These are phyloP conservation scores for Fagopyrum homotropicum DNA, from an alignment of 148 eudicot species.

Conservation along the genomic window DNA sequence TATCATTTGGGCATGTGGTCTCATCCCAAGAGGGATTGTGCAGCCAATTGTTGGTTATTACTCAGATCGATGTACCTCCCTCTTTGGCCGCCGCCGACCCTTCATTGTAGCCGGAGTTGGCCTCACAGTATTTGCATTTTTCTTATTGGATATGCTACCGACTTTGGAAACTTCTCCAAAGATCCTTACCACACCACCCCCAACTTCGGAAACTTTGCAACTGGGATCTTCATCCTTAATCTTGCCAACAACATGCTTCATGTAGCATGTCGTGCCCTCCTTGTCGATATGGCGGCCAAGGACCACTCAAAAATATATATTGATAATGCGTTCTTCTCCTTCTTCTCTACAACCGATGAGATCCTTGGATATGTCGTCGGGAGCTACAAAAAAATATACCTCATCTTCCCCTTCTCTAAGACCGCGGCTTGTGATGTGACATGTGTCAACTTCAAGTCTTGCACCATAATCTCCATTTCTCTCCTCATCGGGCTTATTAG, in stretches of 20 bases:
- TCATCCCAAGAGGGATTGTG: slow-evolving; percentile 40
- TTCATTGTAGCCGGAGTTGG: slow-evolving; percentile 34
- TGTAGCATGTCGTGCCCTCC: slow-evolving; percentile 39
- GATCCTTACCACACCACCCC: slow-evolving; percentile 16
- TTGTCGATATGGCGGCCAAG: slow-evolving; percentile 34
- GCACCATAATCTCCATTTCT: slow-evolving; percentile 37
- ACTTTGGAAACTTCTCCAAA: slow-evolving; percentile 13
- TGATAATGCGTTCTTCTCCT: slow-evolving; percentile 33
- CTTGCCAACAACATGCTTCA: slow-evolving; percentile 46
- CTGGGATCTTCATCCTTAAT: slow-evolving; percentile 45
- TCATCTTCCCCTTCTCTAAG: slow-evolving; percentile 32
- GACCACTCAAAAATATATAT: slow-evolving; percentile 26
- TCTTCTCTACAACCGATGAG: slow-evolving; percentile 44
- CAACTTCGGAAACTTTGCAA: slow-evolving; percentile 35
- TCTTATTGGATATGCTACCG: slow-evolving; percentile 41
- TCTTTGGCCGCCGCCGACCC: slow-evolving; percentile 43
- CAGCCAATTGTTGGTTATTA: slow-evolving; percentile 43
- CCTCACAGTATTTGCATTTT: slow-evolving; percentile 26
- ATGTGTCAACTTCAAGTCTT: slow-evolving; percentile 45
- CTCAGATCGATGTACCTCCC: slow-evolving; percentile 21
- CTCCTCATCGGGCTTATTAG: slow-evolving; percentile 25
- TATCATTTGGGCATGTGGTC: too few relatives aligned
- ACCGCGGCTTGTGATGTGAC: slow-evolving; percentile 39
- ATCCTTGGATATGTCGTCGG: slow-evolving; percentile 43
- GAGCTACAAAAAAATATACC: slow-evolving; percentile 24